Percentiles rank a stretch among this genome's conserved stretches.
Evolutionary conservation across 305 asterid species (phyloP).

Genomic region (Solanum hybrid): DNA sequence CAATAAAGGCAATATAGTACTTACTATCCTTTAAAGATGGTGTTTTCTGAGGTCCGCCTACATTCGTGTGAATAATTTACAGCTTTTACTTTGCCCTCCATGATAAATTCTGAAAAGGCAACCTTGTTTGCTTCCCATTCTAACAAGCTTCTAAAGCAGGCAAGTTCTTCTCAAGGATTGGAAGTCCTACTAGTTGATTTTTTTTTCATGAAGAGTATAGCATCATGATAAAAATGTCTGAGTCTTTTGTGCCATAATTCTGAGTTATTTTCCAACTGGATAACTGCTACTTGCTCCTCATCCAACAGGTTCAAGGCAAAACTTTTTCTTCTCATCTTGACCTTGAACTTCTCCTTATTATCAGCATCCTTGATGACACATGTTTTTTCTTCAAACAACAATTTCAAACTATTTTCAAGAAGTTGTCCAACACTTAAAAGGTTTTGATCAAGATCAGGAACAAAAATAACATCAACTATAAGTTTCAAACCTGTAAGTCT

Average conservation of each 20-base stretch:
- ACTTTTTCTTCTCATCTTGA: slow-evolving; percentile 1
- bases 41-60: neutral
- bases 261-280: neutral
- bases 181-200: neutral
- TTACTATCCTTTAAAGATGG: neutral
- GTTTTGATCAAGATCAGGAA: neutral
- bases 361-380: neutral
- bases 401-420: neutral
- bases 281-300: neutral
- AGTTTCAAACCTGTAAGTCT: neutral
- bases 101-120: neutral
- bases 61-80: neutral
- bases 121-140: neutral
- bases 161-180: neutral
- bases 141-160: neutral
- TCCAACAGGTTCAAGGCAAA: slow-evolving; percentile 2
- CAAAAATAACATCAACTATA: neutral
- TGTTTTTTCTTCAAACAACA: neutral
- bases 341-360: neutral
- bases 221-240: neutral
- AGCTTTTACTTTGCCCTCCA: neutral
- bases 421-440: neutral
- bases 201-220: neutral
- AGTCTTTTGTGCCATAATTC: neutral
- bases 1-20: neutral